These are phyloP conservation scores for Entrophospora sp. DNA, from an alignment of 192 early-diverging fungal genomes.

Conservation along the genomic window DNA sequence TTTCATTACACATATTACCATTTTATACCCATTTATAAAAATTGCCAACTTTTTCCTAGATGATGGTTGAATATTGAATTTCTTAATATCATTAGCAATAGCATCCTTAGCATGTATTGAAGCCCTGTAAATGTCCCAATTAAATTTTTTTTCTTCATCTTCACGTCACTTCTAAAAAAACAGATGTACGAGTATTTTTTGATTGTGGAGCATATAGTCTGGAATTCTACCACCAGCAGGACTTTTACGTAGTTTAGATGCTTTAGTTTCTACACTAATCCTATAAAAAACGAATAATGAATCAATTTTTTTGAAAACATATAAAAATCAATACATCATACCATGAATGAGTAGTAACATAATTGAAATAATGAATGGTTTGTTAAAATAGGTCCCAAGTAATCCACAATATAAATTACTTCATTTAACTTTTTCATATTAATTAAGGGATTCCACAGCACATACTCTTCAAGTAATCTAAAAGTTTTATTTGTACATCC, in stretches of 20 bases:
- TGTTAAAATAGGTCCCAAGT: slow-evolving; percentile 8
- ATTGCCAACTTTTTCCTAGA: neutral
- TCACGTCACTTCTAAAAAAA: slow-evolving; percentile 11
- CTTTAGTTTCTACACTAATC: slow-evolving; percentile 11
- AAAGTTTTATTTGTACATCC: slow-evolving; percentile 9
- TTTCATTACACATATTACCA: slow-evolving; percentile 3
- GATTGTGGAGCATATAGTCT: slow-evolving; percentile 6
- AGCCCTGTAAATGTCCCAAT: slow-evolving; percentile 13
- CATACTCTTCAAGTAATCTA: slow-evolving; percentile 15
- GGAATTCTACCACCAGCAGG: neutral
- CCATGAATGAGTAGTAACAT: slow-evolving; percentile 10
- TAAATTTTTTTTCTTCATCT: neutral
- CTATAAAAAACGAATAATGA: slow-evolving; percentile 11
- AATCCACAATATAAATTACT: slow-evolving; percentile 7
- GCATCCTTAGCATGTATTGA: slow-evolving; percentile 14
- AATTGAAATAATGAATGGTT: slow-evolving; percentile 19
- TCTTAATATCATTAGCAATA: slow-evolving; percentile 1
- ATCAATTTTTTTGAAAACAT: slow-evolving; percentile 12
- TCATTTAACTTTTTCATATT: slow-evolving; percentile 15
- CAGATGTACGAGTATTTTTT: neutral
- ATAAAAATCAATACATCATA: slow-evolving; percentile 17
- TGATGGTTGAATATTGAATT: neutral
- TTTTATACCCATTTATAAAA: slow-evolving; percentile 12
- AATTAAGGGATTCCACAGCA: slow-evolving; percentile 17
- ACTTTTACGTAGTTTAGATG: slow-evolving; percentile 6